A percentile compares a stretch with the other conserved stretches of the same genome.
phyloP scores from a whole-genome alignment of 164 flowering plant species.

The Magnolia changhungtana region DNA sequence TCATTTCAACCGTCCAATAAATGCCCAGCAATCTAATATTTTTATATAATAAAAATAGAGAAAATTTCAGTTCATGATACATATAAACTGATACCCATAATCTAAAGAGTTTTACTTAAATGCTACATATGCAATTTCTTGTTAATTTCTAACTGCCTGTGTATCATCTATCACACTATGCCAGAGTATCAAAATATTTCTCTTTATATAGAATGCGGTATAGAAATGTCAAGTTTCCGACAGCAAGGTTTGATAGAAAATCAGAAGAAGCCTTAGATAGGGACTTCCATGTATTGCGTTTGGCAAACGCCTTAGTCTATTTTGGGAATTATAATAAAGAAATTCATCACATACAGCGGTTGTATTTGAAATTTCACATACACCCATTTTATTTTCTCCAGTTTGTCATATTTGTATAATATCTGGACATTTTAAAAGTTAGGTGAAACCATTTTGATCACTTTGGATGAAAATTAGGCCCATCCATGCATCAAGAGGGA shows the following conservation, averaged over 20 bases:
- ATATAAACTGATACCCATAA: too few species aligned
- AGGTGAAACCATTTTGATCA: neutral
- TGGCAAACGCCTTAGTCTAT: neutral
- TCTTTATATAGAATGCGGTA: neutral
- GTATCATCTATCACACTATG: too few species aligned
- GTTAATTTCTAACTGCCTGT: too few species aligned
- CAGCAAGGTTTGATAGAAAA: neutral
- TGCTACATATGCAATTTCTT: too few species aligned
- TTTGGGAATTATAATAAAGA: neutral
- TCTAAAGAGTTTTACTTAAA: too few species aligned
- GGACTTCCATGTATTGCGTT: neutral
- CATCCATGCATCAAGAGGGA: neutral
- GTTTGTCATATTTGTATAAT: neutral
- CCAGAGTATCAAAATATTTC: too few species aligned
- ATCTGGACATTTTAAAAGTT: neutral
- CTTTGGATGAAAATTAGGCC: too few species aligned
- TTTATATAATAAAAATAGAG: too few species aligned
- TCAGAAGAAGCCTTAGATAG: neutral
- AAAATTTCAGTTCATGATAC: too few species aligned
- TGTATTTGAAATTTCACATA: neutral
- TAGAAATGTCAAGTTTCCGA: neutral
- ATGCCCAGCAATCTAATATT: too few species aligned
- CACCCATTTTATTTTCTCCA: neutral
- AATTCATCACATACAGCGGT: neutral
- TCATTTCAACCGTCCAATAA: too few species aligned